Evolutionary conservation across 2,329 filamentous ascomycete species (phyloP), one percentile per base, ranked within the genome.

Genomic region (Arthroderma sp.): DNA sequence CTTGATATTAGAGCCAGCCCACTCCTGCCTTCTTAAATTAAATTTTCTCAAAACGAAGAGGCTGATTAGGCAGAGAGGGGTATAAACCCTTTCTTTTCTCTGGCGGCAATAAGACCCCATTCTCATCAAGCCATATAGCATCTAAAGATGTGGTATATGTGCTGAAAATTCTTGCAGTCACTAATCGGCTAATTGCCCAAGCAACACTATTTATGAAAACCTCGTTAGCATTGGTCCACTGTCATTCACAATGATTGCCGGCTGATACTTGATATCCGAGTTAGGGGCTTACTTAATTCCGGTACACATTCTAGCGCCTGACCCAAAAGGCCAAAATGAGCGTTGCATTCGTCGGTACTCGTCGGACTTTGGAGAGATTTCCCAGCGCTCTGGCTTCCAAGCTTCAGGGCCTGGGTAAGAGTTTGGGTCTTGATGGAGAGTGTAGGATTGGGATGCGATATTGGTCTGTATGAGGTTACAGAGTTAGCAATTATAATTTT

Each of bases 331-430:
- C 7, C 74, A 74, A 65, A 76, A 74, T 63, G 78, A 79, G 59
- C 78, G 76, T 58, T 81, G 74, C 56, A 76, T 80, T 2, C 78
- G 79, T 57, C 71, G 78, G 39, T 75, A 68, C 1, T 72, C 76
- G 11, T 79, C 72, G 1, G 78, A 59, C 13, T 77, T 61, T 77
- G 77, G 61, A 73, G 74, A 63, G 75, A 81, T 0, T 76, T 79
- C n/a, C 79, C 79, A 82, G 52, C 79, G 74, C 28, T 77, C 74
- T 2, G 79, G 79, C 35, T 77, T 75, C 68, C 80, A 81, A 23
- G 69, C 68, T 44, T 78, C 74, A 0, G 76, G 73, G 53, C 76
- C 73, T 1, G 78, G 78, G 63, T 78, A 81, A 38, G 76, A 71
- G 1, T 67, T 66, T 7, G 76, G 74, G 56, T 81, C 78, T 28